Base-by-base conservation (phyloP, 2,329 filamentous ascomycete genomes). In the Dryadomyces sulphureus region DNA sequence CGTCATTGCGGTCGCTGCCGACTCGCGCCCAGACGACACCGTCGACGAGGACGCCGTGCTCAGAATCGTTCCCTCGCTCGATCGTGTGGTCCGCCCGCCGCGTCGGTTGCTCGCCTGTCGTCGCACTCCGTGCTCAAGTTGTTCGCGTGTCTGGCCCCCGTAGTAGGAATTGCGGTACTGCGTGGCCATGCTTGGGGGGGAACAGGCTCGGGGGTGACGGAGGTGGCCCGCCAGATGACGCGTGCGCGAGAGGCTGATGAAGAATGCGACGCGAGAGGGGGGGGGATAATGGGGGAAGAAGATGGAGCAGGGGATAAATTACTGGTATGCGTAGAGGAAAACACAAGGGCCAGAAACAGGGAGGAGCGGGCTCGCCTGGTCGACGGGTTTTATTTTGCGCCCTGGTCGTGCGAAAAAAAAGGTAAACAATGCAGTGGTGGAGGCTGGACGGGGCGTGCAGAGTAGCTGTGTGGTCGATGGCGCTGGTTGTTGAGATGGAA, bases 41-140 rank as follows among this genome's bases (percentile, higher is more conserved):
- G 84, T 90, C 66, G 80, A 80, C 7, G 41, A 43, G 4, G 39
- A 41, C 4, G 32, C 30, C 2, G 41, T 36, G 32, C 30, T 81
- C 54, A 87, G 94, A 73, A 84, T 90, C 62, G 86, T 94, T 60
- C 87, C 87, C 65, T 94, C 86, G 69, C 87, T 94, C 54, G 84
- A 82, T 60, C 86, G 73, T 51, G 70, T 71, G 59, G 63, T 62
- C 54, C 72, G 72, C 55, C 68, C 65, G n/a, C n/a, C n/a, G 56
- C 65, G 65, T 55, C 65, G 65, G 51, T 62, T 56, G 41, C 57
- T 35, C 7, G 45, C 52, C 34, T 59, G 55, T 49, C 58, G 54
- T 48, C 60, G 60, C 63, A 49, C 58, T 36, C 34, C 59, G 53
- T 60, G 59, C 49, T 68, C 63, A 57, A 65, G 60, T 53, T 62